Conservation (phyloP, 2,329 filamentous ascomycete species). For the Penicillium sp. region DNA sequence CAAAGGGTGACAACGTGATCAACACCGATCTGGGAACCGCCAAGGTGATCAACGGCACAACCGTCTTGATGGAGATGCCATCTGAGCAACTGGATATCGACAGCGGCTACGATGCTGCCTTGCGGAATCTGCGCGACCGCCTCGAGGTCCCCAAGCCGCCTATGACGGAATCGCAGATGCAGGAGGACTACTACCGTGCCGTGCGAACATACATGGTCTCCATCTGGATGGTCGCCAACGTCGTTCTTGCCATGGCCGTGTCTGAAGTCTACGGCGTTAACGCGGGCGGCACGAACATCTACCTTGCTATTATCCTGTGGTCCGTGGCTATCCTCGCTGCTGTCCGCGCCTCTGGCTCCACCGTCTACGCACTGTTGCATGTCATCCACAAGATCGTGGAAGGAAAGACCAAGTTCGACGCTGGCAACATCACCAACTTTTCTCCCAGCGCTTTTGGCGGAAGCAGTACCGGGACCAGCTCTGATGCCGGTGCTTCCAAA, state of each 20-base stretch:
- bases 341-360: slow-evolving; percentile 78
- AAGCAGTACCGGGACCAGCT: slow-evolving; percentile 18
- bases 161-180: slow-evolving; percentile 70
- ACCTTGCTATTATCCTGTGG: slow-evolving; percentile 92
- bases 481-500: slow-evolving; percentile 16
- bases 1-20: slow-evolving; percentile 94
- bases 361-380: slow-evolving; percentile 77
- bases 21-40: slow-evolving; percentile 88
- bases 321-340: slow-evolving; percentile 76
- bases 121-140: slow-evolving; percentile 89
- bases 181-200: slow-evolving; percentile 97
- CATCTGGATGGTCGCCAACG: slow-evolving; percentile 88
- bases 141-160: slow-evolving; percentile 66
- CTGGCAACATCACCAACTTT: slow-evolving; percentile 31
- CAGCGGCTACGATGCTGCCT: slow-evolving; percentile 90
- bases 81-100: slow-evolving; percentile 97
- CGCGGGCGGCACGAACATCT: slow-evolving; percentile 73
- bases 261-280: slow-evolving; percentile 73
- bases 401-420: slow-evolving; percentile 62
- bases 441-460: slow-evolving; percentile 21
- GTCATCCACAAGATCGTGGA: slow-evolving; percentile 79
- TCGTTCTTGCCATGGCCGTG: slow-evolving; percentile 86
- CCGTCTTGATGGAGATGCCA: slow-evolving; percentile 95
- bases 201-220: slow-evolving; percentile 98
- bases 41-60: slow-evolving; percentile 65